Evolutionary conservation across 2,329 filamentous ascomycete species (phyloP).

Genomic region (Tolypocladium endophyticum): DNA sequence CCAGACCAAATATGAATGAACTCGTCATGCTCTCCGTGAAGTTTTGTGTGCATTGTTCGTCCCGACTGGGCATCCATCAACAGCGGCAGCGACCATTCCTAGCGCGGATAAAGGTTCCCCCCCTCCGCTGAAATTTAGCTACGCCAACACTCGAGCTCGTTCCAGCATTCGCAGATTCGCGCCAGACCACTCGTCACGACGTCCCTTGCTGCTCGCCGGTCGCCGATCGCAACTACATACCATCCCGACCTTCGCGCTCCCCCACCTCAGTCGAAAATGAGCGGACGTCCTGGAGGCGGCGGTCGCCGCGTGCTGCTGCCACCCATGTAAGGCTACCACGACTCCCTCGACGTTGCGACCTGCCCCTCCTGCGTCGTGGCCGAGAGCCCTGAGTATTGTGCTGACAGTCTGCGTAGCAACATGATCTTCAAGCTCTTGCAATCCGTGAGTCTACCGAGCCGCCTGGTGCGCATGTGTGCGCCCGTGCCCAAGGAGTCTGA

Average conservation of each 20-base stretch:
- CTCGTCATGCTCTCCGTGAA: too few species aligned
- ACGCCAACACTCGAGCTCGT: background rate
- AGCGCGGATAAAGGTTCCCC: background rate
- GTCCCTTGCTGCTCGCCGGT: background rate
- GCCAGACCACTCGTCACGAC: background rate
- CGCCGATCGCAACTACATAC: background rate
- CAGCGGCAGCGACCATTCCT: background rate
- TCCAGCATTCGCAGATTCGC: background rate
- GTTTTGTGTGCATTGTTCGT: too few species aligned
- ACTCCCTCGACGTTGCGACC: background rate
- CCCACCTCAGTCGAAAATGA: constrained; percentile 28
- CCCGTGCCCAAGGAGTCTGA: background rate
- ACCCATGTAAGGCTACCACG: constrained; percentile 32
- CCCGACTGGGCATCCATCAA: background rate
- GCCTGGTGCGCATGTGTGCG: background rate
- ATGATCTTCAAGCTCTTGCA: constrained; percentile 68
- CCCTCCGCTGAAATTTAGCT: constrained; percentile 1
- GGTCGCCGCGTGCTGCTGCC: constrained; percentile 50
- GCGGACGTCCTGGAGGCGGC: constrained; percentile 48
- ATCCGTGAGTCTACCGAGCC: constrained; percentile 23
- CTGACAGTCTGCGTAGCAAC: constrained; percentile 21
- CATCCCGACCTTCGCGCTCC: background rate
- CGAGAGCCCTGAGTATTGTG: background rate
- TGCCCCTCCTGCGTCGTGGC: background rate
- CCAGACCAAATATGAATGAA: background rate